Evolutionary conservation across 2,329 filamentous ascomycete genomes (phyloP), one percentile per base, ranked within the genome.

Genomic region (Xylariaceae sp.): DNA sequence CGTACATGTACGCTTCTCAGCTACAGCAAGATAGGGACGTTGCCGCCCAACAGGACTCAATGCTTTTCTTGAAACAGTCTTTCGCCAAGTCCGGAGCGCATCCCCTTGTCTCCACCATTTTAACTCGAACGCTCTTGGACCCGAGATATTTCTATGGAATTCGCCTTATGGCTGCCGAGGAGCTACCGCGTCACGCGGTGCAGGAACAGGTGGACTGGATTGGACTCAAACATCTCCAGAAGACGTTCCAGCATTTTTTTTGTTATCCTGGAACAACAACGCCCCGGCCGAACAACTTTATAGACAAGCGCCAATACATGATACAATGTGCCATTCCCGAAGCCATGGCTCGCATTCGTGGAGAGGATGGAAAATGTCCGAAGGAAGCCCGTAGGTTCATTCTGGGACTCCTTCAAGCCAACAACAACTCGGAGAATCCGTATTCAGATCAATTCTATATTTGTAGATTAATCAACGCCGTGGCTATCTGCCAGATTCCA

Each of bases 1-100:
- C 89, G 4, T 97, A 97, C 76, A 99, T 99, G 95, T 96, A 94
- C 68, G 84, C 96, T 54, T 96, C 94, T 19, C 94, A 99, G 70
- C 77, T 99, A 58, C 94, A 99, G 69, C 94, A 99, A 71, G 94
- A 99, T 71, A 82, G 92, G 63, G 95, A 99, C 69, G 89, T 99
- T 54, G 89, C 96, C 59, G 95, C 95, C n/a, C 84, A 87, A 61
- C 81, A 85, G 64, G 83, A 87, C 63, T 83, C 89, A 4, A 83
- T 95, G 73, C 79, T 94, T 65, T 90, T 87, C 67, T 81, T 95
- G 61, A 78, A 81, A 39, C 71, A 71, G 69, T 80, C 68, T 72
- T 85, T 67, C 73, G 53, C 54, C 1, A 66, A 59, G 36, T 61
- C 61, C 2, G 67, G 83, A 44, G 80, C 88, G 19, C 88, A 92